Base-by-base conservation (phyloP, 306 rosid species). In the Begonia fuchsioides region DNA sequence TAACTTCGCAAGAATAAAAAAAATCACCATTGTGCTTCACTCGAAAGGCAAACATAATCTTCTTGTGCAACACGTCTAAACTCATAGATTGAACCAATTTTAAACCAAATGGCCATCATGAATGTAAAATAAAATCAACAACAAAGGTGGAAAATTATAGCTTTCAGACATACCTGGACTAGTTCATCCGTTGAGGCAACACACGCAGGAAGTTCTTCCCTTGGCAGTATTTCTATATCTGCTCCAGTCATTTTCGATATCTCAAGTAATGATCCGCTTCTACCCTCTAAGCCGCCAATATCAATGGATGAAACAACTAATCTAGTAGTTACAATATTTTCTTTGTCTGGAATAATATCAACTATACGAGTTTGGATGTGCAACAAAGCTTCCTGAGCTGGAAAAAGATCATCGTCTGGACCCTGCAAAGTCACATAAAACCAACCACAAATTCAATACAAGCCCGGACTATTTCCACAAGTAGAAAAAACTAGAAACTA, bases 351-450 rank as follows among this genome's bases (percentile, higher is more conserved):
- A 57, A 66, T 64, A 43, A 90, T 94, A 79, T 92, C 94, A 2
- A 76, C 93, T 53, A 92, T 92, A 58, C 73, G 76, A 48, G 76
- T 71, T 75, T 92, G 98, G 65, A 92, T 75, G 71, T 92, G 98
- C 73, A 92, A 66, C 72, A 92, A 68, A 73, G 98, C 98, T 72
- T 92, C 98, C 73, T 92, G 98, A 53, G 98, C 98, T 49, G 98
- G 98, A 76, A 92, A 92, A 54, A 92, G 72, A 79, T 73, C 83
- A 52, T 92, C 93, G 66, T 92, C 92, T 46, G 98, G 98, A 57
- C 83, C 96, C 98, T 90, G 52, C 19, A 48, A 17, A 55, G 56
- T 66, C 12, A 66, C 60, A 58, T 58, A 66, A 66, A 50, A 20
- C 50, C 55, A 47, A 47, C 50, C 14, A 7, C 14, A 13, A 41